A percentile compares a stretch with the other conserved stretches of the same genome.
Conservation (phyloP, 192 early-diverging fungal genomes). For the Coemansia sp. region DNA sequence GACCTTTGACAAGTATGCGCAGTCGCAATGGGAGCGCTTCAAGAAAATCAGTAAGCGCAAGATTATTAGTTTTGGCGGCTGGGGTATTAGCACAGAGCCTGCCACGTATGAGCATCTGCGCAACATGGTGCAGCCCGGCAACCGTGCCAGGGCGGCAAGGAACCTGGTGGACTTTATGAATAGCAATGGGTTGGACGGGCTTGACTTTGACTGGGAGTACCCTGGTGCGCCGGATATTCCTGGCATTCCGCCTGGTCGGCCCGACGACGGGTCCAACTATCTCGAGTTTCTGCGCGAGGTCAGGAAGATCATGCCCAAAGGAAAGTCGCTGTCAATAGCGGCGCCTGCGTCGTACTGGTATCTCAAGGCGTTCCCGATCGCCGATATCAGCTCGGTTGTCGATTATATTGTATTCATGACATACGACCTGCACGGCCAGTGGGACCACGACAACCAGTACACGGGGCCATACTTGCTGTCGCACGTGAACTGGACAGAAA, state of each 20-base stretch:
- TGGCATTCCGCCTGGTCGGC: constrained; percentile 14
- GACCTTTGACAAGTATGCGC: constrained; percentile 7
- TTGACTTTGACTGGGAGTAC: constrained; percentile 27
- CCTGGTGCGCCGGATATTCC: constrained; percentile 21
- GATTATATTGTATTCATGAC: constrained; percentile 34
- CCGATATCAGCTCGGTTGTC: constrained; percentile 11
- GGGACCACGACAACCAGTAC: constrained; percentile 19
- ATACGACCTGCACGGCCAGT: constrained; percentile 27
- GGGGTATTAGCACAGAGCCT: constrained; percentile 18
- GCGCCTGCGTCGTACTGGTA: constrained; percentile 24
- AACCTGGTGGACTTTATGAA: constrained; percentile 1
- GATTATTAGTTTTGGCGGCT: constrained; percentile 21
- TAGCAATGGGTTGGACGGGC: constrained; percentile 6
- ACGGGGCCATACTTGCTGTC: constrained; percentile 15
- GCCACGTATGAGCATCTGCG: constrained; percentile 1
- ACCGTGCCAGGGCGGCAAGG: neutral
- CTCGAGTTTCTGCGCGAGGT: constrained; percentile 16
- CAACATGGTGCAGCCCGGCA: constrained; percentile 2
- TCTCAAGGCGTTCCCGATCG: constrained; percentile 16
- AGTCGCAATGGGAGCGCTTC: constrained; percentile 7
- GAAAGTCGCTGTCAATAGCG: constrained; percentile 17
- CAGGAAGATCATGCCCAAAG: constrained; percentile 1
- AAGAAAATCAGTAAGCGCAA: constrained; percentile 12
- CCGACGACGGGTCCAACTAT: constrained; percentile 15
- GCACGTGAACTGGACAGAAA: constrained; percentile 22